Conservation (phyloP, 2,329 filamentous ascomycete genomes). For the Colletotrichum spinosum region DNA sequence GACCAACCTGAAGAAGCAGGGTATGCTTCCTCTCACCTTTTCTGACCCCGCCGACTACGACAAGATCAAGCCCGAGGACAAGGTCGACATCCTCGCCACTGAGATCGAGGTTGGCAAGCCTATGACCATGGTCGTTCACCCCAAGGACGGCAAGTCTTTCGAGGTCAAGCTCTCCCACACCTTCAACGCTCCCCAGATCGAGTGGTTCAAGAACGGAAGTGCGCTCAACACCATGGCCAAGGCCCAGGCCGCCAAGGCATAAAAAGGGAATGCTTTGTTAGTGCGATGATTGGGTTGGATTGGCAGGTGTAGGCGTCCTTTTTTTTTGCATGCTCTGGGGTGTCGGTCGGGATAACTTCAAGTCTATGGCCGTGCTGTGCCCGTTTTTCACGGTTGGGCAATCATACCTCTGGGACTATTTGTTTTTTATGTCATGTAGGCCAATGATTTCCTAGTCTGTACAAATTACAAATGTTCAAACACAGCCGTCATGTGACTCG, state of each 20-base stretch:
- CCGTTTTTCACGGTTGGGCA: constrained; percentile 35
- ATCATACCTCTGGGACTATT: constrained; percentile 37
- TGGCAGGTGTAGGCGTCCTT: constrained; percentile 47
- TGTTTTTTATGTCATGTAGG: constrained; percentile 43
- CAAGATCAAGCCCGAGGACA: constrained; percentile 93
- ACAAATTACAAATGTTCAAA: constrained; percentile 46
- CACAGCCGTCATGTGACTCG: too few relatives aligned
- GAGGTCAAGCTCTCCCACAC: constrained; percentile 91
- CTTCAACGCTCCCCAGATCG: constrained; percentile 97
- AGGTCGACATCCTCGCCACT: constrained; percentile 88
- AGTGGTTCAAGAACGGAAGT: constrained; percentile 99
- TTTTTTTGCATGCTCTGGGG: constrained; percentile 32
- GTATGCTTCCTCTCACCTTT: constrained; percentile 99
- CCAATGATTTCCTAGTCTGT: constrained; percentile 45
- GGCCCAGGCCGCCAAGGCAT: constrained; percentile 50
- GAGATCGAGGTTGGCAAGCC: constrained; percentile 93
- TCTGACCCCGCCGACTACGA: constrained; percentile 96
- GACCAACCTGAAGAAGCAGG: constrained; percentile 99
- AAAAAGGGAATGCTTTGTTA: constrained; percentile 37
- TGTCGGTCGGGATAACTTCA: constrained; percentile 33
- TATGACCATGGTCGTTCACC: constrained; percentile 91
- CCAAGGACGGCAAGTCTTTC: constrained; percentile 82
- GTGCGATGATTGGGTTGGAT: constrained; percentile 29
- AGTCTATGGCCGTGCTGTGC: constrained; percentile 29
- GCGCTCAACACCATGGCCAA: constrained; percentile 99